phyloP scores from a whole-genome alignment of 768 basidiomycete genomes.

The Boletus huronensis region DNA sequence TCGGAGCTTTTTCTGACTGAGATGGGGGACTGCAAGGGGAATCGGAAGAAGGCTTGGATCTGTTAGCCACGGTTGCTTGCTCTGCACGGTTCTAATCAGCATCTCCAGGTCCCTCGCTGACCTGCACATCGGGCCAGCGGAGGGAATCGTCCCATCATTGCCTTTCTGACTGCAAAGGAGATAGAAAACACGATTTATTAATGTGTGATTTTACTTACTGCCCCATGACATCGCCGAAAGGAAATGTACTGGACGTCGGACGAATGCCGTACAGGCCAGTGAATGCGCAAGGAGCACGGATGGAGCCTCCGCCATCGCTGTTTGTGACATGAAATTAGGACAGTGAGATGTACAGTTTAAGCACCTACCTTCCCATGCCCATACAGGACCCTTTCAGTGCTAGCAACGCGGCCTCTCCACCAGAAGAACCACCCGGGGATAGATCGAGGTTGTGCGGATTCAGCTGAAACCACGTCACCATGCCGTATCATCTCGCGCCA shows the following conservation, averaged over 20 bases:
- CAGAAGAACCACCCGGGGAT: slow-evolving; percentile 50
- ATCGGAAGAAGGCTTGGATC: slow-evolving; percentile 37
- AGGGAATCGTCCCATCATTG: slow-evolving; percentile 9
- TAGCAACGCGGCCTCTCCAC: slow-evolving; percentile 48
- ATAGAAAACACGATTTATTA: slow-evolving; percentile 7
- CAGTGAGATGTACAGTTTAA: slow-evolving; percentile 4
- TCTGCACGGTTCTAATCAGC: slow-evolving; percentile 21
- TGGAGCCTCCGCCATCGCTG: slow-evolving; percentile 36
- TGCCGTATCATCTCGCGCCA: fast-evolving
- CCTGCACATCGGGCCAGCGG: slow-evolving; percentile 26
- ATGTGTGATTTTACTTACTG: slow-evolving; percentile 16
- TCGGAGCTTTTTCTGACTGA: slow-evolving; percentile 27
- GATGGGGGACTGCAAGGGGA: slow-evolving; percentile 22
- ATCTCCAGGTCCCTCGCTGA: slow-evolving; percentile 27
- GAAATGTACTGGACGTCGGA: slow-evolving; percentile 35
- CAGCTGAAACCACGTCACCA: slow-evolving; percentile 21
- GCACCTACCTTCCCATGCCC: slow-evolving; percentile 39
- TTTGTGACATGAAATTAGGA: background rate
- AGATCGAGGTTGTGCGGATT: slow-evolving; percentile 45
- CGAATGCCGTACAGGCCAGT: slow-evolving; percentile 41
- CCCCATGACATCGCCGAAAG: slow-evolving; percentile 4
- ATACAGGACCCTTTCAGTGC: slow-evolving; percentile 45
- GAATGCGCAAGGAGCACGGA: slow-evolving; percentile 37
- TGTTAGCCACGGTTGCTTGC: slow-evolving; percentile 37
- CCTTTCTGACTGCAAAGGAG: slow-evolving; percentile 22